Conservation (phyloP, 164 flowering plant genomes). For the Berberis vulgaris region DNA sequence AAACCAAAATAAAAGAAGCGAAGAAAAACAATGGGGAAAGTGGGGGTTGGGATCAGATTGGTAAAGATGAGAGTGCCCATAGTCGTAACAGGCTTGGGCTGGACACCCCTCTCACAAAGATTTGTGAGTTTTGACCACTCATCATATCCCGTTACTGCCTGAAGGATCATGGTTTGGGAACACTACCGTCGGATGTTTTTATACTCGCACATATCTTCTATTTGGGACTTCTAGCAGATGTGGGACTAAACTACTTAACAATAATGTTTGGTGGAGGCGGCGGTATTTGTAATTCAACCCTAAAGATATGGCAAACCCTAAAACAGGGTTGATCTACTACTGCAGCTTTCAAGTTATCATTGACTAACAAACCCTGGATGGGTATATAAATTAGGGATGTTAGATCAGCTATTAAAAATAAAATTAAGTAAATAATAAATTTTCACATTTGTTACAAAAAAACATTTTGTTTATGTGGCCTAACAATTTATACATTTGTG, state of each 20-base stretch:
- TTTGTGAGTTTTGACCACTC: conserved; percentile 17
- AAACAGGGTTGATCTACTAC: neutral
- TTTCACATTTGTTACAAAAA: no score
- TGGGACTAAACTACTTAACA: conserved; percentile 3
- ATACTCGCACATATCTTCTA: neutral
- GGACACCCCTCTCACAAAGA: conserved; percentile 40
- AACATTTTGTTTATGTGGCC: no score
- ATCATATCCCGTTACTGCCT: conserved; percentile 29
- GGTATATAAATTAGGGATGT: no score
- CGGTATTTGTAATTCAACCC: neutral
- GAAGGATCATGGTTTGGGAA: conserved; percentile 36
- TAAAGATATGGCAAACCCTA: neutral
- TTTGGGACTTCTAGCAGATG: neutral
- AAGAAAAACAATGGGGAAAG: neutral
- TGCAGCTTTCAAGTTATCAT: neutral
- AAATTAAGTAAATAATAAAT: no score
- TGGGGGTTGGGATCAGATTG: conserved; percentile 36
- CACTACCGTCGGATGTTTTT: no score
- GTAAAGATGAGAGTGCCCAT: conserved; percentile 28
- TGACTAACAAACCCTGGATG: no score
- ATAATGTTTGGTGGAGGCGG: neutral
- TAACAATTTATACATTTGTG: no score
- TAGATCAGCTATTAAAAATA: no score
- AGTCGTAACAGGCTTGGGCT: conserved; percentile 12
- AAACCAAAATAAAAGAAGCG: no score